Conservation (phyloP, 1,139 yeast genomes). For the Meyerozyma sp. region DNA sequence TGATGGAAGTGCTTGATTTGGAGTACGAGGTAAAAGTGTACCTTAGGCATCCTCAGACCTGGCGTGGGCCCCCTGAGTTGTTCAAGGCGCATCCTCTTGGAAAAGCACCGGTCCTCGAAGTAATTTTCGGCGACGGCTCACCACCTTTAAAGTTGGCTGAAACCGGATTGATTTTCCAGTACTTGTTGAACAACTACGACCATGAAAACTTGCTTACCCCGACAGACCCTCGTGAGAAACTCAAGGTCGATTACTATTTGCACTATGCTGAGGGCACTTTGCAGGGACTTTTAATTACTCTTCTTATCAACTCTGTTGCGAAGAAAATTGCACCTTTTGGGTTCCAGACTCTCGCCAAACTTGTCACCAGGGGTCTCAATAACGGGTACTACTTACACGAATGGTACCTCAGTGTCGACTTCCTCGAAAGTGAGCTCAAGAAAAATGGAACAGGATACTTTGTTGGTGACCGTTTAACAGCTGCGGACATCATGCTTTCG, state of each 20-base stretch:
- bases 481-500: slow-evolving; percentile 52
- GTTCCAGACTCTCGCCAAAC: slow-evolving; percentile 31
- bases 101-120: slow-evolving; percentile 49
- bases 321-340: slow-evolving; percentile 44
- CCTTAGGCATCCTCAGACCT: slow-evolving; percentile 40
- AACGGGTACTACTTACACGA: slow-evolving; percentile 39
- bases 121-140: slow-evolving; percentile 41
- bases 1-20: slow-evolving; percentile 46
- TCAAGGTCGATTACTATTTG: slow-evolving; percentile 44
- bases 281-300: slow-evolving; percentile 39
- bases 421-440: slow-evolving; percentile 34
- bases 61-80: slow-evolving; percentile 41
- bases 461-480: slow-evolving; percentile 51
- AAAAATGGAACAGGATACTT: slow-evolving; percentile 43
- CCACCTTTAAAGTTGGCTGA: slow-evolving; percentile 34
- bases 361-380: slow-evolving; percentile 39
- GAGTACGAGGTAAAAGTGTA: slow-evolving; percentile 48
- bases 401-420: slow-evolving; percentile 34
- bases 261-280: slow-evolving; percentile 57
- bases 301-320: slow-evolving; percentile 36
- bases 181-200: slow-evolving; percentile 38
- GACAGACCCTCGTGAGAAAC: slow-evolving; percentile 23
- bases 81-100: slow-evolving; percentile 53
- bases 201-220: slow-evolving; percentile 28
- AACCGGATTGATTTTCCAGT: slow-evolving; percentile 44